Evolutionary conservation across 1,284 basidiomycete species (phyloP).

Genomic region (Ceratobasidium sp.): DNA sequence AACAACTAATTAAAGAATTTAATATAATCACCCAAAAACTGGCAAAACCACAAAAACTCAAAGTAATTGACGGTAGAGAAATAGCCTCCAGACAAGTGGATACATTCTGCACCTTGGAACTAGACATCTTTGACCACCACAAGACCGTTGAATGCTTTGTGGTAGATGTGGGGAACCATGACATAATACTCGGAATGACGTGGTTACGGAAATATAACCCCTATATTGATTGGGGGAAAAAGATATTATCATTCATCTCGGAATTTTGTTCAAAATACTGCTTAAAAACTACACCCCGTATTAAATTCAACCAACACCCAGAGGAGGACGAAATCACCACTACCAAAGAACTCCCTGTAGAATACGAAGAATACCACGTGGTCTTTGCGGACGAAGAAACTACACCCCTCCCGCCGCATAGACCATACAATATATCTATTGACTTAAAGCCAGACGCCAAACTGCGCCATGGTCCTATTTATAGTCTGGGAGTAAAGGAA

Average conservation of each 20-base stretch:
- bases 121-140: too few species aligned
- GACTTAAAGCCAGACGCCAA: conserved; percentile 21
- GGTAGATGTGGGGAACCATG: conserved; percentile 18
- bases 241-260: not conserved
- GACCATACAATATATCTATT: conserved; percentile 43
- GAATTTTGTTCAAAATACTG: not conserved
- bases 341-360: too few species aligned
- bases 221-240: conserved; percentile 38
- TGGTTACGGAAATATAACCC: conserved; percentile 44
- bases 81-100: too few species aligned
- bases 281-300: not conserved
- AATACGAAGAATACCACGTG: conserved; percentile 43
- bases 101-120: too few species aligned
- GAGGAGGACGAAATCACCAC: not conserved
- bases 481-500: conserved; percentile 21
- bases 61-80: not conserved
- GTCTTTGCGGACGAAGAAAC: conserved; percentile 42
- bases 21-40: not conserved
- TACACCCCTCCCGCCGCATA: conserved; percentile 42
- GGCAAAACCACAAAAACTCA: not conserved
- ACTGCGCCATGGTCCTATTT: too few species aligned
- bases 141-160: not conserved
- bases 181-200: conserved; percentile 43
- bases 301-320: not conserved
- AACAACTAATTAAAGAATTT: not conserved